Percentiles rank a stretch among this genome's conserved stretches.
These are phyloP conservation scores for Chytriomyces sp. DNA, from an alignment of 192 early-diverging fungal species.

Conservation along the genomic window DNA sequence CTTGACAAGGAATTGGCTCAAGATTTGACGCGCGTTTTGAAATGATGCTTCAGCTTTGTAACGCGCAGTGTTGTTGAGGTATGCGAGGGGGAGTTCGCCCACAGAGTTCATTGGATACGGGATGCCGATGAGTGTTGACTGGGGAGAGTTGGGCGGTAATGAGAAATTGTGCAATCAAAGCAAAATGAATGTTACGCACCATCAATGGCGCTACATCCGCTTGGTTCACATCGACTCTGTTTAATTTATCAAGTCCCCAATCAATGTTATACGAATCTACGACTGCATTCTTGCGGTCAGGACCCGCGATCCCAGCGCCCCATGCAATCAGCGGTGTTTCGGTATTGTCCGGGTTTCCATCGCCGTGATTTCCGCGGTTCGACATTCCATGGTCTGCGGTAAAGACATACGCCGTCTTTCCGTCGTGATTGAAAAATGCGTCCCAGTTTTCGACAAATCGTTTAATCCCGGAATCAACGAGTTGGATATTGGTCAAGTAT, in stretches of 20 bases:
- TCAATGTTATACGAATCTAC: constrained; percentile 68
- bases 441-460: constrained; percentile 73
- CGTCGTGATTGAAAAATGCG: constrained; percentile 79
- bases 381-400: constrained; percentile 97
- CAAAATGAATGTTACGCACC: constrained; percentile 54
- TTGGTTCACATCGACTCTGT: constrained; percentile 86
- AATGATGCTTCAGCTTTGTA: constrained; percentile 79
- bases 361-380: constrained; percentile 89
- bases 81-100: constrained; percentile 82
- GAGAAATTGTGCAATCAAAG: neutral
- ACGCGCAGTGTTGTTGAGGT: constrained; percentile 71
- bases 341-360: constrained; percentile 95
- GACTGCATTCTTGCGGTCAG: constrained; percentile 55
- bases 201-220: constrained; percentile 97
- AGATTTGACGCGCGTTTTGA: constrained; percentile 83
- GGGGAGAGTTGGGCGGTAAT: too few relatives aligned
- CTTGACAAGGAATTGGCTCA: constrained; percentile 88
- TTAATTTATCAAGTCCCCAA: constrained; percentile 68
- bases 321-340: constrained; percentile 92
- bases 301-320: constrained; percentile 86
- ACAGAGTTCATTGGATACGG: constrained; percentile 93
- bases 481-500: constrained; percentile 84
- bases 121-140: constrained; percentile 84
- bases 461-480: constrained; percentile 80
- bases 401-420: constrained; percentile 86